phyloP scores from a whole-genome alignment of 768 basidiomycete species.

The Boletus coccyginus region DNA sequence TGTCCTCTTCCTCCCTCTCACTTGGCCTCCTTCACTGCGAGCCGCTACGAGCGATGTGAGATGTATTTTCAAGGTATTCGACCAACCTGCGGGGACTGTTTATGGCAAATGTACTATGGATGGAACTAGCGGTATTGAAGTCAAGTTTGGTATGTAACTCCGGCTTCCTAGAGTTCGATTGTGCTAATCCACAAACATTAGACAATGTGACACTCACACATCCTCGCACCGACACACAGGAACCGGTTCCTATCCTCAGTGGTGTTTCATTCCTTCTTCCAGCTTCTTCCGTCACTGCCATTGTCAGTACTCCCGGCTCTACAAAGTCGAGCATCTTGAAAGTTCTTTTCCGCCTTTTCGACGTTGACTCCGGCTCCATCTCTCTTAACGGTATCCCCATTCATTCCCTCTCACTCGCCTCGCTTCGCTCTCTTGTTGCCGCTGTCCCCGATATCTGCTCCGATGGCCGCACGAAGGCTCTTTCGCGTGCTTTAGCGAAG shows the following conservation, averaged over 20 bases:
- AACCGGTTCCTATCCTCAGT: slow-evolving; percentile 55
- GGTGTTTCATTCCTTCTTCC: slow-evolving; percentile 87
- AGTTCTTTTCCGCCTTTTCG: slow-evolving; percentile 92
- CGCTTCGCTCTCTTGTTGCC: slow-evolving; percentile 77
- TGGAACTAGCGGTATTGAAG: slow-evolving; percentile 67
- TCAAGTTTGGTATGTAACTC: slow-evolving; percentile 73
- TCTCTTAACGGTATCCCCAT: slow-evolving; percentile 86
- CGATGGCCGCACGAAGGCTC: slow-evolving; percentile 20
- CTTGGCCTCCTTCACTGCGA: slow-evolving; percentile 48
- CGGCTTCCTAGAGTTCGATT: not conserved
- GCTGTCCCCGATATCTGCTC: slow-evolving; percentile 81
- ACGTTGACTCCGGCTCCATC: slow-evolving; percentile 77
- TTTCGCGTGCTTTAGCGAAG: slow-evolving; percentile 25
- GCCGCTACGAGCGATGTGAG: slow-evolving; percentile 75
- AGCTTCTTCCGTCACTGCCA: slow-evolving; percentile 82
- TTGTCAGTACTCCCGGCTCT: slow-evolving; percentile 81
- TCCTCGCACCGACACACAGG: slow-evolving; percentile 50
- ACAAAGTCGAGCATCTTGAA: slow-evolving; percentile 85
- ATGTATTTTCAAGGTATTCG: slow-evolving; percentile 74
- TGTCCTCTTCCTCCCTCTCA: slow-evolving; percentile 34
- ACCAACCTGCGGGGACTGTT: slow-evolving; percentile 80
- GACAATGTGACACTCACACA: slow-evolving; percentile 89
- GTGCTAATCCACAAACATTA: slow-evolving; percentile 24
- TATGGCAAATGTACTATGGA: slow-evolving; percentile 79
- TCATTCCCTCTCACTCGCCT: slow-evolving; percentile 79